Conservation (phyloP, 2,329 filamentous ascomycete genomes). For the Penicillium sp. region DNA sequence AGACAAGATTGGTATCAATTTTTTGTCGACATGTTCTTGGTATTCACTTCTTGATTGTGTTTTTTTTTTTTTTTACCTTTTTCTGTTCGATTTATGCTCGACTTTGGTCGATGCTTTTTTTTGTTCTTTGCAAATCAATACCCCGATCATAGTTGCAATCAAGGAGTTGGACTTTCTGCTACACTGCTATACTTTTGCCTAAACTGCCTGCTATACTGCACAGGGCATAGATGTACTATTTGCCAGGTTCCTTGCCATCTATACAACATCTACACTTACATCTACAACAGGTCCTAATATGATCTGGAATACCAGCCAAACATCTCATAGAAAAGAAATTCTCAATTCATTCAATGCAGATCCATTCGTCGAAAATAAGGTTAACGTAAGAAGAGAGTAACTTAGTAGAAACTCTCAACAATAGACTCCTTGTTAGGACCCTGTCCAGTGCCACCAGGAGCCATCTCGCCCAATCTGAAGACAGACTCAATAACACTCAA, state of each 20-base stretch:
- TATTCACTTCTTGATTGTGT: neutral
- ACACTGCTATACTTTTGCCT: neutral
- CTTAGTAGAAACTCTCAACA: slow-evolving; percentile 97
- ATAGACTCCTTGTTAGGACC: slow-evolving; percentile 86
- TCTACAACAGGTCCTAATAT: too few species aligned
- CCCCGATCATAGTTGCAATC: slow-evolving; percentile 20
- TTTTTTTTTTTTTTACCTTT: slow-evolving; percentile 4
- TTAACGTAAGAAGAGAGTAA: neutral
- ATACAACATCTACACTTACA: too few species aligned
- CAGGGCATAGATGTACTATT: neutral
- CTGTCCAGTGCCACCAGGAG: slow-evolving; percentile 61
- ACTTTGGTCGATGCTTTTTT: slow-evolving; percentile 6
- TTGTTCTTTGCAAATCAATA: slow-evolving; percentile 18
- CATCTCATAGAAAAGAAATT: neutral
- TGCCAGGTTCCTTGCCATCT: too few species aligned
- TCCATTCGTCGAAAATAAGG: too few species aligned
- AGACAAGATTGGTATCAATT: too few species aligned
- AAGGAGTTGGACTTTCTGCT: slow-evolving; percentile 11
- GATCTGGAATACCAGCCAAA: slow-evolving; percentile 9
- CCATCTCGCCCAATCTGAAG: slow-evolving; percentile 88
- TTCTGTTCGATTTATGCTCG: slow-evolving; percentile 4
- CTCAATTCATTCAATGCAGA: neutral
- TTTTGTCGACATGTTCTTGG: neutral
- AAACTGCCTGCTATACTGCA: neutral
- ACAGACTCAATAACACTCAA: slow-evolving; percentile 95